Evolutionary conservation across 352 stramenopile species (phyloP).

Genomic region (Phytophthora brassicae): DNA sequence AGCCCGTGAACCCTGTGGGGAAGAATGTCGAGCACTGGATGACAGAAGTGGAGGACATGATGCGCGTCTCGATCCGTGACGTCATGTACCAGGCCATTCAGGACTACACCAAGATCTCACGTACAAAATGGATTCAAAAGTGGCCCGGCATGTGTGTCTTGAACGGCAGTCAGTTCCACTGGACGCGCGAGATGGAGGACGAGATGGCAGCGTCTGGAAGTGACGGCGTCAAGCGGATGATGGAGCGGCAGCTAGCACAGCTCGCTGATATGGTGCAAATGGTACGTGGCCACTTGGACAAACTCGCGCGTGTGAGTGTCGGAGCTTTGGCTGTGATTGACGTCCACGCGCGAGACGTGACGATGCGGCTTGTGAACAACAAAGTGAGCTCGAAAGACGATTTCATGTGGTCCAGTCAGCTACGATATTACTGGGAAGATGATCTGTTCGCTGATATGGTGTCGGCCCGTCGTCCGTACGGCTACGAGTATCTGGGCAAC

Average conservation of each 20-base stretch:
- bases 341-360: conserved; percentile 94
- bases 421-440: conserved; percentile 94
- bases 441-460: conserved; percentile 92
- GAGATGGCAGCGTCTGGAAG: conserved; percentile 77
- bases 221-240: conserved; percentile 90
- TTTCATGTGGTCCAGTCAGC: conserved; percentile 94
- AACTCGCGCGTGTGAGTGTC: conserved; percentile 90
- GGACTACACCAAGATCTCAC: conserved; percentile 89
- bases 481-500: conserved; percentile 95
- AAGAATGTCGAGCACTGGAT: conserved; percentile 97
- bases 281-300: conserved; percentile 87
- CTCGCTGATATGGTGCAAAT: conserved; percentile 96
- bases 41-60: conserved; percentile 93
- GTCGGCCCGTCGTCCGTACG: conserved; percentile 88
- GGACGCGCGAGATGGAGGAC: conserved; percentile 94
- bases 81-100: conserved; percentile 92
- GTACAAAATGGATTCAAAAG: conserved; percentile 95
- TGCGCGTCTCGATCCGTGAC: conserved; percentile 90
- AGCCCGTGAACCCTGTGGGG: conserved; percentile 87
- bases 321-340: conserved; percentile 95
- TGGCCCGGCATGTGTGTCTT: conserved; percentile 94
- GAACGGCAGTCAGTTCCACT: conserved; percentile 95
- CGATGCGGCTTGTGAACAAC: conserved; percentile 81
- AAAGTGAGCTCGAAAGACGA: conserved; percentile 89
- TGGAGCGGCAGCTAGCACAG: conserved; percentile 88